Conservation (phyloP, 2,329 filamentous ascomycete genomes). For the Claviceps pusilla region DNA sequence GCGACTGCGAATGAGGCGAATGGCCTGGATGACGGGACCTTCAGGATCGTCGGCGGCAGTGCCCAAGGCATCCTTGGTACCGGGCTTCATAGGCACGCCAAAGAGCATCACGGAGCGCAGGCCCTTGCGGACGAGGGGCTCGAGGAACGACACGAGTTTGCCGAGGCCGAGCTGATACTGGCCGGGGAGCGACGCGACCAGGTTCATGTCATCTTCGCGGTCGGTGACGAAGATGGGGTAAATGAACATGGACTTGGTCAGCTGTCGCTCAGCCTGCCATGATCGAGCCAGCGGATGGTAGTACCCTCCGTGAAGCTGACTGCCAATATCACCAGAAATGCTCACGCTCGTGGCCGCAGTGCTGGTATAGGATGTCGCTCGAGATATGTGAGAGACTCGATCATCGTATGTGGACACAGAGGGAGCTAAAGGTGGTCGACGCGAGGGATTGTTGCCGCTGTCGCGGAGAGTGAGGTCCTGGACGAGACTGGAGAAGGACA, state of each 20-base stretch:
- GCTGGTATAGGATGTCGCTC: slow-evolving; percentile 51
- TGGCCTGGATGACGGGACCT: slow-evolving; percentile 78
- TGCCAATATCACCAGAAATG: slow-evolving; percentile 62
- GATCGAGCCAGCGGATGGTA: slow-evolving; percentile 63
- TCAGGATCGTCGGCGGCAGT: slow-evolving; percentile 85
- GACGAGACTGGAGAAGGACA: slow-evolving; percentile 56
- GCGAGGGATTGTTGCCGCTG: slow-evolving; percentile 25
- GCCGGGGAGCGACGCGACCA: slow-evolving; percentile 80
- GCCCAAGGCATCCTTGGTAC: slow-evolving; percentile 78
- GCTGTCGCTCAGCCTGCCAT: slow-evolving; percentile 73
- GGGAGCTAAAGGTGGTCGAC: slow-evolving; percentile 29
- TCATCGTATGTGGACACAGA: slow-evolving; percentile 45
- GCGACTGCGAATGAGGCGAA: slow-evolving; percentile 65
- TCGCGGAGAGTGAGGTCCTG: slow-evolving; percentile 50
- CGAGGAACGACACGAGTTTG: slow-evolving; percentile 68
- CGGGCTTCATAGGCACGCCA: slow-evolving; percentile 70
- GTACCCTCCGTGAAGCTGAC: slow-evolving; percentile 72
- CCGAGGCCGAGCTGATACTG: slow-evolving; percentile 82
- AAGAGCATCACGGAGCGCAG: slow-evolving; percentile 90
- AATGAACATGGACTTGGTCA: slow-evolving; percentile 96
- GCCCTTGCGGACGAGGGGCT: slow-evolving; percentile 76
- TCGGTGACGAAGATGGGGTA: slow-evolving; percentile 96
- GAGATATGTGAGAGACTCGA: slow-evolving; percentile 44
- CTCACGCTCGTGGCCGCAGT: slow-evolving; percentile 53
- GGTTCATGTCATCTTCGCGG: slow-evolving; percentile 76